Evolutionary conservation across 108 stramenopile species (phyloP).

Genomic region (Nannochloropsis gaditana): DNA sequence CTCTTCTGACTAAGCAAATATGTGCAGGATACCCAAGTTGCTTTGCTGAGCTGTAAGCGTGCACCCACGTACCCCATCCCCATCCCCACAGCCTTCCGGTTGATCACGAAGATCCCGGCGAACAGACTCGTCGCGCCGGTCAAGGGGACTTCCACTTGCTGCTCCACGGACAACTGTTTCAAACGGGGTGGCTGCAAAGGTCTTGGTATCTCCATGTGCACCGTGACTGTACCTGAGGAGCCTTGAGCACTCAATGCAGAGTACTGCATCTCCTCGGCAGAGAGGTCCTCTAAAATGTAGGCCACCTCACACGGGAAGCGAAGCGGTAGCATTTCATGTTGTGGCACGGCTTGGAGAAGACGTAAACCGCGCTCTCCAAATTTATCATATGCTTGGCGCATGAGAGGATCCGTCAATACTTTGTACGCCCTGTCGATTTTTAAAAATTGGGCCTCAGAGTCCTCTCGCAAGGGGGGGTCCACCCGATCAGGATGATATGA

Average conservation of each 20-base stretch:
- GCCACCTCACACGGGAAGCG: not conserved
- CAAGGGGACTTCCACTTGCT: conserved; percentile 17
- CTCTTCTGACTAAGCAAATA: not conserved
- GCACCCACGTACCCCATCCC: conserved; percentile 3
- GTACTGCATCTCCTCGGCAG: conserved; percentile 12
- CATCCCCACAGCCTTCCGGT: conserved; percentile 13
- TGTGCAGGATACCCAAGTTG: not conserved
- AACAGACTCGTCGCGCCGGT: not conserved
- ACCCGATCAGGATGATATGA: conserved; percentile 6
- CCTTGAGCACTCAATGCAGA: not conserved
- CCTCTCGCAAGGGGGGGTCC: not conserved
- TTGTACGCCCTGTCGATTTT: conserved; percentile 17
- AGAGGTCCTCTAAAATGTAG: conserved; percentile 6
- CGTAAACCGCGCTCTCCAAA: not conserved
- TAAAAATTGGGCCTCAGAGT: not conserved
- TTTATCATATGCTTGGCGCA: not conserved
- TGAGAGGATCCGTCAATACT: not conserved
- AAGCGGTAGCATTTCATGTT: not conserved
- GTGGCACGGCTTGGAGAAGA: not conserved
- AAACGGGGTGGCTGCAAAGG: not conserved
- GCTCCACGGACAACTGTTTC: not conserved
- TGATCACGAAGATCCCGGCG: not conserved
- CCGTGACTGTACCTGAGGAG: not conserved
- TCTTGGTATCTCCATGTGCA: not conserved
- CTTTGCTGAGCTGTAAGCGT: not conserved